Evolutionary conservation across 306 rosid species (phyloP), one percentile per base, ranked within the genome.

Genomic region (Abrus pulchellus): DNA sequence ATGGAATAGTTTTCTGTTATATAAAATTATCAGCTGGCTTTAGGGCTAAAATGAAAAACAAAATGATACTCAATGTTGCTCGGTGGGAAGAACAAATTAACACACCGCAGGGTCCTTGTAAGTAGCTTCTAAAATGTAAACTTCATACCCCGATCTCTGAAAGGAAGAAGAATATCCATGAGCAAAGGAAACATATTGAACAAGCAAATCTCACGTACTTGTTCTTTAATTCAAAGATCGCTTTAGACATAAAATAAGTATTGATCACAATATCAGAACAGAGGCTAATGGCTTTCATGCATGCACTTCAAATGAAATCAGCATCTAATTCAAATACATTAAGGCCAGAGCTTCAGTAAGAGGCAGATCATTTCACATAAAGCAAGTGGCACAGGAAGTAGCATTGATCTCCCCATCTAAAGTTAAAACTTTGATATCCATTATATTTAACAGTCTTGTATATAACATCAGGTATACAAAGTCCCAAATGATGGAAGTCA

Each of bases 91-190:
- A 80, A 55, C 34, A 65, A 44, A 64, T 45, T 53, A 61, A 80
- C 92, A 38, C 83, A 95, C 99, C 85, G 43, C 97, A 32, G 99
- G 99, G 82, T 95, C 99, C 89, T 89, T 95, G 85, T 95, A 95
- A 12, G 97, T 72, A 67, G 98, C 99, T 89, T 95, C 99, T 71
- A 93, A 86, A 80, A 95, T 83, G 88, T 93, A 93, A 54, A 95
- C 99, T 87, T 95, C 99, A 43, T 93, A 95, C 3, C 99, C 99
- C 72, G 87, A 90, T 86, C 98, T 93, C 99, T 95, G 93, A 77
- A 82, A 88, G 69, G 34, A 86, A 83, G 72, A 72, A 52, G 82
- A 83, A 67, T 61, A 59, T 60, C 5, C 66, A 74, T 88, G 72
- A 92, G 89, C 73, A 20, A 75, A 82, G 78, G 11, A 83, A 84